These are phyloP conservation scores for Pseudomicrostroma phylloplanum DNA, from an alignment of 1,284 basidiomycete species.

Conservation along the genomic window DNA sequence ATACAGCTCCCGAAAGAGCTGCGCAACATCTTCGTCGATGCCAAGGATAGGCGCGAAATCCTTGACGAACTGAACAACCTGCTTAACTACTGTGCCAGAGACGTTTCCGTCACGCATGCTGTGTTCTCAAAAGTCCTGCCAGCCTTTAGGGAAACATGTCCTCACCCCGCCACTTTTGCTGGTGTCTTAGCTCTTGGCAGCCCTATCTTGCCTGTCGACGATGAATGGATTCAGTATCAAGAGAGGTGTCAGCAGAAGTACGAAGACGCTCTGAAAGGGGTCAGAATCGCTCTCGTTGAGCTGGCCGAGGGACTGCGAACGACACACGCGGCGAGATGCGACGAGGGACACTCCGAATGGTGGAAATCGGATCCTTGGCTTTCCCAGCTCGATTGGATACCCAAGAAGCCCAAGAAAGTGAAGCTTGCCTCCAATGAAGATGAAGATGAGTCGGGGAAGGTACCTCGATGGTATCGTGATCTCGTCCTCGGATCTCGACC, in stretches of 20 bases:
- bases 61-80: slow-evolving; percentile 66
- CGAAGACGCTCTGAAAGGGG: slow-evolving; percentile 66
- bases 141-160: slow-evolving; percentile 74
- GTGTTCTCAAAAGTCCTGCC: slow-evolving; percentile 79
- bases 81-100: slow-evolving; percentile 78
- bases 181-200: slow-evolving; percentile 88
- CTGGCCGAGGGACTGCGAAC: slow-evolving; percentile 61
- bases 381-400: slow-evolving; percentile 88
- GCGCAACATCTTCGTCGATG: slow-evolving; percentile 66
- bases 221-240: slow-evolving; percentile 79
- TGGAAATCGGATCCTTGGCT: slow-evolving; percentile 81
- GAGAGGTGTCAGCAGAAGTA: slow-evolving; percentile 72
- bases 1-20: slow-evolving; percentile 73
- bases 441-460: slow-evolving; percentile 9
- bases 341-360: slow-evolving; percentile 22
- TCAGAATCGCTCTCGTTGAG: slow-evolving; percentile 63
- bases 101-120: slow-evolving; percentile 76
- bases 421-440: slow-evolving; percentile 12
- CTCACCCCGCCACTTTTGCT: slow-evolving; percentile 86
- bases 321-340: slow-evolving; percentile 17
- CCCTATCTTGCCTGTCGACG: slow-evolving; percentile 81
- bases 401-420: slow-evolving; percentile 66
- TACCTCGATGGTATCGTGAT: slow-evolving; percentile 39
- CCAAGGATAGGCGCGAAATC: slow-evolving; percentile 62
- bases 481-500: slow-evolving; percentile 19